Evolutionary conservation across 2,329 filamentous ascomycete genomes (phyloP).

Genomic region (Penicillium sp.): DNA sequence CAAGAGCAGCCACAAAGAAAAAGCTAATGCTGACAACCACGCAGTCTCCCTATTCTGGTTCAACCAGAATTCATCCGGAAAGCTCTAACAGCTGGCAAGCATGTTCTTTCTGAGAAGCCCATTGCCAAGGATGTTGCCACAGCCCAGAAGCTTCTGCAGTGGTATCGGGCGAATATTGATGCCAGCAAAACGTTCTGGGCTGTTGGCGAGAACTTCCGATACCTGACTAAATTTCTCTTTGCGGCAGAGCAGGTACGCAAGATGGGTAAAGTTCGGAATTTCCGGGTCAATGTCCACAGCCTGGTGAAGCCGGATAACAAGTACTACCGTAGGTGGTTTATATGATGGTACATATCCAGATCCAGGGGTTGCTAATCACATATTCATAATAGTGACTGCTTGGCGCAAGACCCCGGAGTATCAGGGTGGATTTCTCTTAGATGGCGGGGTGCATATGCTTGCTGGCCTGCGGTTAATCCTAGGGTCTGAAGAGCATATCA

Average conservation of each 20-base stretch:
- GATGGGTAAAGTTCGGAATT: slow-evolving; percentile 51
- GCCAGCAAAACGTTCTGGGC: slow-evolving; percentile 43
- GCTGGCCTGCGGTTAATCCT: slow-evolving; percentile 53
- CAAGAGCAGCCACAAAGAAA: neutral
- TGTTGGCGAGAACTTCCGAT: slow-evolving; percentile 60
- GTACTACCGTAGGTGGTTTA: slow-evolving; percentile 47
- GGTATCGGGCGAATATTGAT: slow-evolving; percentile 48
- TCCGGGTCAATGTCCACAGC: slow-evolving; percentile 48
- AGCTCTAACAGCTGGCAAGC: slow-evolving; percentile 52
- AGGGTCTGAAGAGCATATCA: slow-evolving; percentile 42
- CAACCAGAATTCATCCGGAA: slow-evolving; percentile 53
- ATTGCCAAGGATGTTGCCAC: slow-evolving; percentile 54
- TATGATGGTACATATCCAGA: neutral
- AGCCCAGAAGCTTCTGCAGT: slow-evolving; percentile 51
- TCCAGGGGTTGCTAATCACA: slow-evolving; percentile 3
- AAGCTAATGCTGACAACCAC: neutral
- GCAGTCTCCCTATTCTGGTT: slow-evolving; percentile 51
- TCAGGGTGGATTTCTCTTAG: slow-evolving; percentile 59
- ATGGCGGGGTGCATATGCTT: slow-evolving; percentile 57
- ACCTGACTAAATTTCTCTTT: slow-evolving; percentile 48
- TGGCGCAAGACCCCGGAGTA: slow-evolving; percentile 58
- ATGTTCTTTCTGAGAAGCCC: slow-evolving; percentile 59
- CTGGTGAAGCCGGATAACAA: slow-evolving; percentile 51
- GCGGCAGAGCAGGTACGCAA: slow-evolving; percentile 47
- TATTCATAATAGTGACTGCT: slow-evolving; percentile 32